Evolutionary conservation across 495 filamentous ascomycete genomes (phyloP).

Genomic region (Opeltia flavorubescens): DNA sequence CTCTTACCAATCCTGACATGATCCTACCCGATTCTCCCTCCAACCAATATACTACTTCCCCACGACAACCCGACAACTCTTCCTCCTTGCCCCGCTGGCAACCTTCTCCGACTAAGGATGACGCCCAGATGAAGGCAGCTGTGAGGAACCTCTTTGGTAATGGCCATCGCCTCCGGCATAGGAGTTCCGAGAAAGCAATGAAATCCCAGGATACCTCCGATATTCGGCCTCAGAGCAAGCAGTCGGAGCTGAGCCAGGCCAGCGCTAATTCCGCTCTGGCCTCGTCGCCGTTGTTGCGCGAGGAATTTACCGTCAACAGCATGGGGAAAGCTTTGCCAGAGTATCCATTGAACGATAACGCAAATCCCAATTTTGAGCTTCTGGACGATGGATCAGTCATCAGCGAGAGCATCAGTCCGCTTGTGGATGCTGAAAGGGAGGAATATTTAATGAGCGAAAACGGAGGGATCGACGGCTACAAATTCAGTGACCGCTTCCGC

Average conservation of each 20-base stretch:
- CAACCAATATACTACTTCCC: conserved; percentile 24
- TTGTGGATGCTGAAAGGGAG: not conserved
- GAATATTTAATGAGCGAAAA: not conserved
- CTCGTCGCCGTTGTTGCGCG: conserved; percentile 9
- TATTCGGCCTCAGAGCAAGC: not conserved
- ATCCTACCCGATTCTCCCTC: conserved; percentile 49
- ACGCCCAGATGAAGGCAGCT: conserved; percentile 8
- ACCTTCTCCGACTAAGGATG: conserved; percentile 2
- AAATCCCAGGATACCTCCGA: not conserved
- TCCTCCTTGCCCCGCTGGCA: conserved; percentile 3
- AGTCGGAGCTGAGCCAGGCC: not conserved
- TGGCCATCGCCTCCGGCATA: conserved; percentile 8
- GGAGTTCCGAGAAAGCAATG: not conserved
- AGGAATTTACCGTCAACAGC: not conserved
- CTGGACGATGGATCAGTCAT: not conserved
- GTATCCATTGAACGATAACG: conserved; percentile 3
- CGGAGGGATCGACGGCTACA: not conserved
- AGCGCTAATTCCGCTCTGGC: conserved; percentile 1
- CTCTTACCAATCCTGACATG: conserved; percentile 88
- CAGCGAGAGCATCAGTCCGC: not conserved
- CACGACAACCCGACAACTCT: conserved; percentile 20
- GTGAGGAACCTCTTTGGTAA: conserved; percentile 12
- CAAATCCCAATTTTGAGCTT: not conserved
- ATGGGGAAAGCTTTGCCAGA: conserved; percentile 1
- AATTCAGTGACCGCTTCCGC: not conserved